Base-by-base conservation (phyloP, 352 stramenopile genomes). In the Phytopythium kandeliae region DNA sequence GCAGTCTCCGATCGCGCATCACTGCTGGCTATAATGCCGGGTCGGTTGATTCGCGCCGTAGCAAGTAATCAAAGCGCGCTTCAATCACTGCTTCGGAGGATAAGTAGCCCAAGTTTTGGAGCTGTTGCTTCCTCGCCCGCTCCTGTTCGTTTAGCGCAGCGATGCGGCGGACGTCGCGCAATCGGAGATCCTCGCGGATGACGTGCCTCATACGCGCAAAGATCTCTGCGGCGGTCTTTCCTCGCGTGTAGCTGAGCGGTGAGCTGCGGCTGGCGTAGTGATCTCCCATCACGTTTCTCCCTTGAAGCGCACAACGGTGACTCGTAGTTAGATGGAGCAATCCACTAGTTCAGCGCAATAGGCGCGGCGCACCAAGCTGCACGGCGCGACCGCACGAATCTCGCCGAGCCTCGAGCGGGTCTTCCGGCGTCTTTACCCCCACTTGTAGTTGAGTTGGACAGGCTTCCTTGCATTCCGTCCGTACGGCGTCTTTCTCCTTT, bases 41-140 rank as follows among this genome's bases (percentile, higher is more conserved):
- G 4, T 30, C 38, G 11, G 38, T 16, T 11, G 38, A 45, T 16
- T 30, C 44, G 2, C 44, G 26, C 10, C 26, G 28, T 30, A 50
- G 25, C 17, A 50, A n/a, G 50, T 51, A 47, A 37, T 72, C 64
- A 36, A 72, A 62, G 24, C 67, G 64, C 4, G 53, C 58, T 46
- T 72, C 64, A 21, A 72, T 50, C 38, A 57, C 60, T 9, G 66
- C 59, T 22, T 71, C 63, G n/a, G 63, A 48, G 4, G 63, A 57
- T 12, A 71, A 19, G 21, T 65, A 62, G 0, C 63, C 59, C 36
- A 60, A 55, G 34, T 34, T 35, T 41, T 60, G 38, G 8, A 69
- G 57, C 34, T 67, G 51, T 46, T 58, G 54, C 35, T 60, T 55
- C n/a, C 48, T 57, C n/a, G 57, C 44, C 15, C 15, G 37, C 38